Evolutionary conservation across 768 basidiomycete species (phyloP).

Genomic region (Filobasidium wieringae): DNA sequence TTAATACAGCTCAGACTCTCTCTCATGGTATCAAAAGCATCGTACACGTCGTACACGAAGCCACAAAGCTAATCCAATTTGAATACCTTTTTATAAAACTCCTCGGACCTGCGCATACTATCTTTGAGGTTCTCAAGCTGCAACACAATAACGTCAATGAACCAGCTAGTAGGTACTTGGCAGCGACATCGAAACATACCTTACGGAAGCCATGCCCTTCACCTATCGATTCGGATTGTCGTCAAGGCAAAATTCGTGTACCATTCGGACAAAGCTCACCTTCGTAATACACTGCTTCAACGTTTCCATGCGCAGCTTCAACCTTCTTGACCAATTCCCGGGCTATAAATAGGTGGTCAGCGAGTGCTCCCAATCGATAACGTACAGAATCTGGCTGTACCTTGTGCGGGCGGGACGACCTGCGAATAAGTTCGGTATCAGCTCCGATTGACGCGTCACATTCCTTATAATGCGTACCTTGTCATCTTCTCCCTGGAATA

Average conservation of each 20-base stretch:
- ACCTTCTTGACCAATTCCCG: slow-evolving; percentile 48
- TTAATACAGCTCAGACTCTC: no score
- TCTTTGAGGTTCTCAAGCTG: slow-evolving; percentile 16
- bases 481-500: slow-evolving; percentile 23
- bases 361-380: not conserved
- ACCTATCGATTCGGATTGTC: not conserved
- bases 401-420: slow-evolving; percentile 59
- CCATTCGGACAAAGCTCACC: slow-evolving; percentile 44
- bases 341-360: not conserved
- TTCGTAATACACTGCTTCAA: slow-evolving; percentile 52
- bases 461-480: slow-evolving; percentile 11
- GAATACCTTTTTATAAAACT: slow-evolving; percentile 10
- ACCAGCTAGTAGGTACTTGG: not conserved
- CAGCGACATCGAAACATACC: not conserved
- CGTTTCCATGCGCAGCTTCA: slow-evolving; percentile 45
- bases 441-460: not conserved
- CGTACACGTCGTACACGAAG: not conserved
- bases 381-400: slow-evolving; percentile 34
- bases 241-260: slow-evolving; percentile 50
- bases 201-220: slow-evolving; percentile 19
- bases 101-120: slow-evolving; percentile 10
- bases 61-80: not conserved
- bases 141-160: not conserved
- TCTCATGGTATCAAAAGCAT: not conserved
- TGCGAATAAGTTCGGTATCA: slow-evolving; percentile 54